Evolutionary conservation across 495 filamentous ascomycete genomes (phyloP).

Genomic region (Annulohypoxylon maeteangense): DNA sequence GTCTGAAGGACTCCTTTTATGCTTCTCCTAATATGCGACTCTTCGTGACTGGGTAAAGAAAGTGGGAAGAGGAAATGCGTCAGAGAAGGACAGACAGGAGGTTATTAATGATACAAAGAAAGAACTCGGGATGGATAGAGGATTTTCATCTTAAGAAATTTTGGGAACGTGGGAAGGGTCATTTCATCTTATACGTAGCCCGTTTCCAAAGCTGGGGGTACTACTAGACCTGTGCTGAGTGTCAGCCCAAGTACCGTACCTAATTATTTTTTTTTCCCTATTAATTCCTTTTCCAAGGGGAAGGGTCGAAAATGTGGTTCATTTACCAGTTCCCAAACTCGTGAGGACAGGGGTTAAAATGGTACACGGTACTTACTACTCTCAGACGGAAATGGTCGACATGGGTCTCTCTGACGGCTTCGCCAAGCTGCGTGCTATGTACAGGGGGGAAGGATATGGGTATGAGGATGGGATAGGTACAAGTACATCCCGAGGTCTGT

Average conservation of each 20-base stretch:
- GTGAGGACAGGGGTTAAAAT: conserved; percentile 35
- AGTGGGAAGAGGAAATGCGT: conserved; percentile 16
- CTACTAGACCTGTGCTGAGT: conserved; percentile 41
- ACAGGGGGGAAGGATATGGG: conserved; percentile 28
- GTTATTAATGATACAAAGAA: conserved; percentile 38
- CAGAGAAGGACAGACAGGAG: conserved; percentile 21
- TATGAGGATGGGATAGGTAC: conserved; percentile 21
- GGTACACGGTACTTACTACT: conserved; percentile 31
- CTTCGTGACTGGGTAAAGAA: conserved; percentile 26
- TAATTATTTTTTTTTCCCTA: conserved; percentile 16
- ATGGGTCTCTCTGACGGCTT: conserved; percentile 31
- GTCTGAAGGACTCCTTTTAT: conserved; percentile 21
- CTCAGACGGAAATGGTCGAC: conserved; percentile 23
- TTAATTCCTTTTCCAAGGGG: conserved; percentile 42
- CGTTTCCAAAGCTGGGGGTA: conserved; percentile 38
- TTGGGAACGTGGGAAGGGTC: conserved; percentile 43
- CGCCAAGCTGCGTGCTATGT: conserved; percentile 41
- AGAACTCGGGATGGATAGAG: conserved; percentile 37
- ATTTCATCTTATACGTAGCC: conserved; percentile 47
- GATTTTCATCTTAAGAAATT: conserved; percentile 38
- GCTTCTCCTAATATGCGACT: conserved; percentile 23
- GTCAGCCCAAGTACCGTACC: conserved; percentile 37
- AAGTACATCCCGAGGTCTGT: conserved; percentile 27
- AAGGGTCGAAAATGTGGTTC: conserved; percentile 44
- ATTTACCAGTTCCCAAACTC: conserved; percentile 45